Evolutionary conservation across 2,329 filamentous ascomycete genomes (phyloP), one percentile per base, ranked within the genome.

Genomic region (Zasmidium angulare): DNA sequence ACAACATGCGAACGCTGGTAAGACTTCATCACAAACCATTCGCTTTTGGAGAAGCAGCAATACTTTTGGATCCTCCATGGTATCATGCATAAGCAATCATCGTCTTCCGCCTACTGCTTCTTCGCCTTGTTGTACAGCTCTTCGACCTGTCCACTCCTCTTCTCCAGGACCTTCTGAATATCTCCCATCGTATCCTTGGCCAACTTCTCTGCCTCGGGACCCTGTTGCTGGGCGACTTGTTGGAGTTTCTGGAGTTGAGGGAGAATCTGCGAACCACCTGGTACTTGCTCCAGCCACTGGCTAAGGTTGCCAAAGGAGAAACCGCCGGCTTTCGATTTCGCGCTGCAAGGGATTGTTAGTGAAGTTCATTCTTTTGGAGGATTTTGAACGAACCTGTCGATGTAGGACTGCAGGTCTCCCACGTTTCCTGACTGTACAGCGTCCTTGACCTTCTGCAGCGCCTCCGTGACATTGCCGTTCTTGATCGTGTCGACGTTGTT

Each of bases 121-220:
- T 58, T 51, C 12, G 49, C 21, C 57, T 66, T 71, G 64, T 86
- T 78, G 2, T 76, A 76, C 66, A 89, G 79, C 64, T 89, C 82
- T 69, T 87, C 78, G 0, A 84, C 81, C 74, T 84, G 79, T 50
- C 81, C 71, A 0, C 78, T 77, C 76, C 84, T 82, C 71, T 84
- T 84, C 73, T 87, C 83, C 46, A 90, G 76, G 26, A 90, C 81
- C 72, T 86, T 79, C 71, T 82, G 80, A 50, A 90, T 76, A 72
- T 90, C 87, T 48, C 87, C 81, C 51, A 89, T 78, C 0, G 88
- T 88, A 71, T 89, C 86, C 75, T 86, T 86, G 53, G 89, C 73
- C 40, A 91, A 77, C 74, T 86, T 83, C 78, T 91, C 83, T 1
- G 87, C 88, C 72, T 91, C 87, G 3, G 86, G 80, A 52, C 84